Conservation (phyloP, 2,329 filamentous ascomycete species). For the Aspergillaceae sp. region DNA sequence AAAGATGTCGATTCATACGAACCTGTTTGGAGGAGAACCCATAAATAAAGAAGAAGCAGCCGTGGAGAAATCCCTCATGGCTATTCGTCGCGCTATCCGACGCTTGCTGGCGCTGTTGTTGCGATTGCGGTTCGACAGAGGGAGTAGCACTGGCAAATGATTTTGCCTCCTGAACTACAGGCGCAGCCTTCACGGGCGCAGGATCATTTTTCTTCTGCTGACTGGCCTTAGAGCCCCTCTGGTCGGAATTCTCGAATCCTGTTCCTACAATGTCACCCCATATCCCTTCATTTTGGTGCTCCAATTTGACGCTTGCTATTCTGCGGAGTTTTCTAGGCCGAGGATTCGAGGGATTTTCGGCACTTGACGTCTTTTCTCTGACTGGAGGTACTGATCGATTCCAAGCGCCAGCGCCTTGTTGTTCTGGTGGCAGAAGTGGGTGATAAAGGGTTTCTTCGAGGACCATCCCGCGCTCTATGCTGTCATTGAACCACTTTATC, state of each 20-base stretch:
- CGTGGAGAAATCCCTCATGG: conserved; percentile 44
- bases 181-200: conserved; percentile 9
- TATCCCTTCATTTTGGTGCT: conserved; percentile 69
- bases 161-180: conserved; percentile 24
- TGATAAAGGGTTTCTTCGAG: conserved; percentile 81
- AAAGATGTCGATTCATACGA: conserved; percentile 23
- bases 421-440: conserved; percentile 57
- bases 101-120: conserved; percentile 4
- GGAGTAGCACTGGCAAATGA: conserved; percentile 33
- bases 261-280: conserved; percentile 78
- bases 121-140: conserved; percentile 15
- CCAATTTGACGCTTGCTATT: conserved; percentile 75
- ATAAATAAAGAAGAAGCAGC: conserved; percentile 51
- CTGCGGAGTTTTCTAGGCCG: conserved; percentile 75
- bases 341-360: conserved; percentile 43
- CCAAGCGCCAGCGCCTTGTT: conserved; percentile 74
- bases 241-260: conserved; percentile 21
- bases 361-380: conserved; percentile 29
- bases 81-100: conserved; percentile 15
- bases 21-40: conserved; percentile 50
- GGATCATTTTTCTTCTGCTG: conserved; percentile 15
- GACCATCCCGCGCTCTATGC: conserved; percentile 77
- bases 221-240: conserved; percentile 18
- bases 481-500: conserved; percentile 77
- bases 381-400: conserved; percentile 39